These are phyloP conservation scores for Eimeria praecox DNA, from an alignment of 169 alveolate genomes.

Conservation along the genomic window DNA sequence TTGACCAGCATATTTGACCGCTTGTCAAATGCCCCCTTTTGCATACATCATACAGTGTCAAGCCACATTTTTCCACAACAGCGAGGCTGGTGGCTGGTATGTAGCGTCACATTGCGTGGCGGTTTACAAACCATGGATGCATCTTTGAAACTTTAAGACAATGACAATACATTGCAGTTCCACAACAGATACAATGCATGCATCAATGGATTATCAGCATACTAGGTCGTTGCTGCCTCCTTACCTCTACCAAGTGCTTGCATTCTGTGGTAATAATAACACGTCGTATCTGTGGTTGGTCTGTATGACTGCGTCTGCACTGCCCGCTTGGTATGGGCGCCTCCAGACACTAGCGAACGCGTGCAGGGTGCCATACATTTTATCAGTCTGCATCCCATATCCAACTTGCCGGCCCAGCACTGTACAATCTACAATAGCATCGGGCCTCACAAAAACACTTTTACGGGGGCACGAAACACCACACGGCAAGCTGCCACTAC, in stretches of 20 bases:
- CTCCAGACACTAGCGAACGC: not conserved
- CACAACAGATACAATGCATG: not conserved
- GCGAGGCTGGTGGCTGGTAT: not conserved
- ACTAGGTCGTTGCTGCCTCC: not conserved
- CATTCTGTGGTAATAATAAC: not conserved
- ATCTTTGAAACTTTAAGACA: not conserved
- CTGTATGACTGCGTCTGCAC: not conserved
- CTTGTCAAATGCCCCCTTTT: not conserved
- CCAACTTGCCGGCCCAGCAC: not conserved
- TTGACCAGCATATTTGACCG: constrained; percentile 11
- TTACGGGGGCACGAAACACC: not conserved
- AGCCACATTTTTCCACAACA: not conserved
- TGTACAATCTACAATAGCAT: not conserved
- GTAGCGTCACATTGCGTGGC: not conserved
- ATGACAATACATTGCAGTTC: not conserved
- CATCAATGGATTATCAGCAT: not conserved
- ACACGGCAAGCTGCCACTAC: not conserved
- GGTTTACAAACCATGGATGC: not conserved
- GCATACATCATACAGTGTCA: not conserved
- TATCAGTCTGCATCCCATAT: not conserved
- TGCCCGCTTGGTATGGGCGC: not conserved
- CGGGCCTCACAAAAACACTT: not conserved
- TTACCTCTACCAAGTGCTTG: not conserved
- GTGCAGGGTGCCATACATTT: not conserved
- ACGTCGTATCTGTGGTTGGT: not conserved